These are phyloP conservation scores for Boletus insuetus DNA, from an alignment of 768 basidiomycete genomes.

Conservation along the genomic window DNA sequence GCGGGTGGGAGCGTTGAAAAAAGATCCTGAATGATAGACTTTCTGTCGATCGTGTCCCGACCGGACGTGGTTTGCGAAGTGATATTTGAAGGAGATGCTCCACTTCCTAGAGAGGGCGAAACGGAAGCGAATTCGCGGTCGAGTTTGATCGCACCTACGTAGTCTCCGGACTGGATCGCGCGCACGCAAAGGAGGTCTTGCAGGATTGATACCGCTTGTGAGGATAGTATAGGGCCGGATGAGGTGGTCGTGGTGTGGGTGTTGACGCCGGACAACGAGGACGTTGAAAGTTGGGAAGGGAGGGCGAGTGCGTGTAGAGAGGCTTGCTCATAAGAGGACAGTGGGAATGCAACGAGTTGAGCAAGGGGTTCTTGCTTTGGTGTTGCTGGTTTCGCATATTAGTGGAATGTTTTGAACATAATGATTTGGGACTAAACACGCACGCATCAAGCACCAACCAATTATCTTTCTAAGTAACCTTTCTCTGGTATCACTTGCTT, in stretches of 20 bases:
- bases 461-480: slow-evolving; percentile 58
- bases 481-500: slow-evolving; percentile 50
- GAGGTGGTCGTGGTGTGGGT: background rate
- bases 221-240: slow-evolving; percentile 31
- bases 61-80: slow-evolving; percentile 27
- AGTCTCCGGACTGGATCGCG: slow-evolving; percentile 68
- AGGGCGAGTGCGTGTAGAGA: slow-evolving; percentile 57
- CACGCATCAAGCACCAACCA: slow-evolving; percentile 69
- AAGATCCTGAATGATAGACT: slow-evolving; percentile 68
- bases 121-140: slow-evolving; percentile 58
- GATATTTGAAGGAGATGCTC: slow-evolving; percentile 3
- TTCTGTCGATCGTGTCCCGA: slow-evolving; percentile 44
- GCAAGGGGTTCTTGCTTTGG: slow-evolving; percentile 57
- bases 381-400: slow-evolving; percentile 40
- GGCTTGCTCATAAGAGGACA: slow-evolving; percentile 62
- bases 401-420: background rate
- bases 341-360: slow-evolving; percentile 62
- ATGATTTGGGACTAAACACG: slow-evolving; percentile 29
- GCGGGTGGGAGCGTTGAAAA: slow-evolving; percentile 58
- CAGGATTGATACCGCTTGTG: slow-evolving; percentile 51
- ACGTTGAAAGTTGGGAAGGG: slow-evolving; percentile 35
- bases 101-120: slow-evolving; percentile 29
- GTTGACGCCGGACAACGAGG: slow-evolving; percentile 14
- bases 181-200: slow-evolving; percentile 81
- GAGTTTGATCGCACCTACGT: slow-evolving; percentile 70